Base-by-base conservation (phyloP, 495 filamentous ascomycete species). In the Lasiosphaeria hispida region DNA sequence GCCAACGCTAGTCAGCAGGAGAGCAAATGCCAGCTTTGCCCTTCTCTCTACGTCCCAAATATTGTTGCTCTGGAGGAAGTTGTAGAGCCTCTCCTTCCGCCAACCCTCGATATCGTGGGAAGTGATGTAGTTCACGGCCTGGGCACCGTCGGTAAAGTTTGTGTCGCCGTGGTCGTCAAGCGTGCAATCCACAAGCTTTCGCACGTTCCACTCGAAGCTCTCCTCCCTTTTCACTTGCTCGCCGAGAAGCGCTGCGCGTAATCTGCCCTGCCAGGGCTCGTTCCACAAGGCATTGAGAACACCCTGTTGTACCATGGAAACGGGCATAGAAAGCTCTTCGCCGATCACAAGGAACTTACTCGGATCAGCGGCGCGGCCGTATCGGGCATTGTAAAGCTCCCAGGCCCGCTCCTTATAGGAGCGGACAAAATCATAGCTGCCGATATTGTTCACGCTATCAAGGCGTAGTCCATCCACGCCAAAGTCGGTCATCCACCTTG, bases 51-150 rank as follows among this genome's bases (percentile, higher is more conserved):
- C 54, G 42, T 70, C 63, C 34, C 52, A 58, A 48, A 70, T 48
- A n/a, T 57, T 49, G 56, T 57, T 64, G 44, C 56, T 42, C 15
- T 35, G 10, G 8, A 70, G 58, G 40, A 62, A 72, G 53, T 69
- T 67, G 59, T 61, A 72, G 10, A 72, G 54, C 1, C 69, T 45
- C 51, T 70, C 63, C 53, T 70, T 68, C 11, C 56, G 45, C 53
- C 43, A 54, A 0, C 69, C 69, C 52, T 67, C 65, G 14, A 66
- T 64, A 53, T 72, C 69, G 30, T 72, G 69, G 38, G 61, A 65
- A 3, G 69, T 70, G 54, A 72, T 64, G 47, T 70, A 72, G 50
- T 70, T 72, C 49, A 72, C 38, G 6, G 67, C 65, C 55, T 72
- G 65, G 23, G 63, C 34, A 11, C 64, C 65, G 43, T 67, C 62